phyloP scores from a whole-genome alignment of 2,329 filamentous ascomycete species.

The Fusarium pininemorale region DNA sequence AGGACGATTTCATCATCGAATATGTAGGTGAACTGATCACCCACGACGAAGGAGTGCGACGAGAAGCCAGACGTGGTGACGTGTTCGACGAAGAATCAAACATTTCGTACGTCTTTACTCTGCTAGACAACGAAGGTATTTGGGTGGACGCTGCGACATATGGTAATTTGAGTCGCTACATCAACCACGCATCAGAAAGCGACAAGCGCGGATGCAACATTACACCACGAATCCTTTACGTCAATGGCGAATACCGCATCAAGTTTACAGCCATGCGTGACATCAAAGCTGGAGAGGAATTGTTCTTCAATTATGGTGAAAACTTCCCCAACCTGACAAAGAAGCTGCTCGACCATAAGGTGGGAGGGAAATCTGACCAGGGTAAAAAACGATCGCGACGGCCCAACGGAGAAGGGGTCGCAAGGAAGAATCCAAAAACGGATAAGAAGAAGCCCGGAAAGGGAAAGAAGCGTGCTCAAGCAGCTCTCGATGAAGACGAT shows the following conservation, averaged over 20 bases:
- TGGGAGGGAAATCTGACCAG: slow-evolving; percentile 43
- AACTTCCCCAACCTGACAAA: slow-evolving; percentile 69
- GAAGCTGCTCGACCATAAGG: slow-evolving; percentile 53
- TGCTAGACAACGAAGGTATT: slow-evolving; percentile 67
- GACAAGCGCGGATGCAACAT: slow-evolving; percentile 67
- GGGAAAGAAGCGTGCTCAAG: slow-evolving; percentile 12
- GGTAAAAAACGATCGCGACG: slow-evolving; percentile 42
- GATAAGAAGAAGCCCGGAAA: slow-evolving; percentile 40
- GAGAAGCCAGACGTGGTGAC: slow-evolving; percentile 68
- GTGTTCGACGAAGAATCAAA: slow-evolving; percentile 68
- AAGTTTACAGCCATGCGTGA: slow-evolving; percentile 74
- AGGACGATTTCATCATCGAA: slow-evolving; percentile 80
- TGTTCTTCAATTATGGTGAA: slow-evolving; percentile 84
- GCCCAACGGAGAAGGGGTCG: slow-evolving; percentile 32
- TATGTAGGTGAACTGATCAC: slow-evolving; percentile 83
- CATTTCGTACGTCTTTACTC: slow-evolving; percentile 71
- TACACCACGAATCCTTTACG: slow-evolving; percentile 72
- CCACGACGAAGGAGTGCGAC: slow-evolving; percentile 73
- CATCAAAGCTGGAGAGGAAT: slow-evolving; percentile 76
- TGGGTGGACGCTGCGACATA: slow-evolving; percentile 80
- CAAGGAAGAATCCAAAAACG: slow-evolving; percentile 40
- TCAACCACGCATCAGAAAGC: slow-evolving; percentile 75
- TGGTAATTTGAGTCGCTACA: slow-evolving; percentile 84
- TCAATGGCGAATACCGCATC: slow-evolving; percentile 80
- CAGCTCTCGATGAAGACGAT: slow-evolving; percentile 28